Evolutionary conservation across 352 stramenopile species (phyloP).

Genomic region (Globisporangium yorkense): DNA sequence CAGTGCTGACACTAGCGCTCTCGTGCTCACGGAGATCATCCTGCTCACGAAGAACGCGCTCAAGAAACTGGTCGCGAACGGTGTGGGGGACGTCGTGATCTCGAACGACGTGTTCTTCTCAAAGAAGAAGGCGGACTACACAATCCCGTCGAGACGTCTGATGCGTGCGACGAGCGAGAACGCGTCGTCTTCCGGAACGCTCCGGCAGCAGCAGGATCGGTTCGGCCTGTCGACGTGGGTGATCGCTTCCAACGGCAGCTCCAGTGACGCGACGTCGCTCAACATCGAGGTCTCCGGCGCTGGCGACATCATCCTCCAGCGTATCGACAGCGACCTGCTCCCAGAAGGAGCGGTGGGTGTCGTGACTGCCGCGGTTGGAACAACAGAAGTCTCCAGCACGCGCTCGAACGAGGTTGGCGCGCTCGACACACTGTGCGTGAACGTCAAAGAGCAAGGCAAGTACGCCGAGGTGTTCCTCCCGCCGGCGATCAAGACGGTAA

Average conservation of each 20-base stretch:
- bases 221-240: neutral
- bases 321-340: slow-evolving; percentile 6
- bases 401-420: neutral
- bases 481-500: neutral
- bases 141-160: neutral
- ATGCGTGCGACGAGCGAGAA: neutral
- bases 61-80: slow-evolving; percentile 7
- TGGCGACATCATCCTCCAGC: neutral
- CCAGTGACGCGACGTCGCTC: neutral
- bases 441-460: neutral
- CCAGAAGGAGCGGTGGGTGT: slow-evolving; percentile 1
- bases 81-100: slow-evolving; percentile 3
- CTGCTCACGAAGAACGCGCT: neutral
- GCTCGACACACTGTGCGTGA: neutral
- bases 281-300: neutral
- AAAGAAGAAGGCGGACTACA: slow-evolving; percentile 3
- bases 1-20: neutral
- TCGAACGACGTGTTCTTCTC: slow-evolving; percentile 6
- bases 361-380: neutral
- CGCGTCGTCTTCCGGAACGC: neutral
- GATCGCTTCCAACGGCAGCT: neutral
- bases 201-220: neutral
- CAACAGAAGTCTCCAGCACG: neutral
- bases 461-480: neutral
- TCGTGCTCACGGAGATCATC: slow-evolving; percentile 5